phyloP scores from a whole-genome alignment of 2,329 filamentous ascomycete genomes.

The Curvularia lunata region DNA sequence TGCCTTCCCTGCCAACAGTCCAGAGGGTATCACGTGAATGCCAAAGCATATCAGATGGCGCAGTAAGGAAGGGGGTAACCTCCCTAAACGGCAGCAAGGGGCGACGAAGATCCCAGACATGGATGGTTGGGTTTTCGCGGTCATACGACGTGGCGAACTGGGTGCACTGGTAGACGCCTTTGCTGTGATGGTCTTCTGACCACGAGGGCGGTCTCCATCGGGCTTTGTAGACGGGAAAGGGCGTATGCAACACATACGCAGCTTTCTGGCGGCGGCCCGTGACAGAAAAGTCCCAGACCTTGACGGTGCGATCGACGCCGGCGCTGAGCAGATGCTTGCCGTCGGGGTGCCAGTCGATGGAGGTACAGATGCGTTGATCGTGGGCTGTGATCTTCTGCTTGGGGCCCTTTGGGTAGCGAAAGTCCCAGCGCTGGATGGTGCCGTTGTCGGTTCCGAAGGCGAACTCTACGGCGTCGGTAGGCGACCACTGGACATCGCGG shows the following conservation, averaged over 20 bases:
- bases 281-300: conserved; percentile 68
- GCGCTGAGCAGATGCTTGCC: conserved; percentile 69
- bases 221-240: conserved; percentile 66
- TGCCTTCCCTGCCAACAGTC: conserved; percentile 67
- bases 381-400: conserved; percentile 68
- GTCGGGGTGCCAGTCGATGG: conserved; percentile 72
- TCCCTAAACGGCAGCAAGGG: conserved; percentile 68
- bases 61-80: conserved; percentile 61
- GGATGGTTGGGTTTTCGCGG: conserved; percentile 64
- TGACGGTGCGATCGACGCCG: conserved; percentile 66
- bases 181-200: conserved; percentile 58
- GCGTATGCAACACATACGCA: conserved; percentile 63
- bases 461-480: conserved; percentile 66
- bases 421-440: conserved; percentile 69
- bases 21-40: conserved; percentile 69
- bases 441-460: conserved; percentile 70
- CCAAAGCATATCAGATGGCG: conserved; percentile 67
- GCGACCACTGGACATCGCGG: conserved; percentile 70
- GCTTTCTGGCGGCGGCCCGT: conserved; percentile 65
- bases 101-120: conserved; percentile 69
- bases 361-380: conserved; percentile 62
- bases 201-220: conserved; percentile 68
- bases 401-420: conserved; percentile 62
- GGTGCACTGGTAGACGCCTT: conserved; percentile 64
- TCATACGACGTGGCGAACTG: conserved; percentile 69